Percentiles rank a stretch among this genome's conserved stretches.
Conservation (phyloP, 192 early-diverging fungal genomes). For the Geranomyces variabilis region DNA sequence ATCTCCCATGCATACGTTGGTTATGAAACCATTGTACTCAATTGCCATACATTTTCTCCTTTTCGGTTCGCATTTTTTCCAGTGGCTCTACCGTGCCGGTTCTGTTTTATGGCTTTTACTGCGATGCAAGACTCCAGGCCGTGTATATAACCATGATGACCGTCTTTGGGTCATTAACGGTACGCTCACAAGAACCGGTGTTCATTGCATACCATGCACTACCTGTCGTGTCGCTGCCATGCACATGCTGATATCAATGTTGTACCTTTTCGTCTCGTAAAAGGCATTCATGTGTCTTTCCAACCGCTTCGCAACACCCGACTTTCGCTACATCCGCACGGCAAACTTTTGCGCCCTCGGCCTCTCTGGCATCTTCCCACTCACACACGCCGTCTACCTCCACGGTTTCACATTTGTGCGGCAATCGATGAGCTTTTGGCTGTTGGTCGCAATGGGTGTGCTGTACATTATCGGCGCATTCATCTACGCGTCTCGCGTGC, state of each 20-base stretch:
- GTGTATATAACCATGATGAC: conserved; percentile 65
- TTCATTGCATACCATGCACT: no score
- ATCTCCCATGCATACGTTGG: no score
- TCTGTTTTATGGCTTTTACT: conserved; percentile 66
- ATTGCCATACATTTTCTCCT: no score
- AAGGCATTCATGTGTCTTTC: conserved; percentile 56
- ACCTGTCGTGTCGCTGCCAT: no score
- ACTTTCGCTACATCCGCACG: conserved; percentile 80
- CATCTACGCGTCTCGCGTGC: conserved; percentile 82
- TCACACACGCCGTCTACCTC: conserved; percentile 11
- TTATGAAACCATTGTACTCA: no score
- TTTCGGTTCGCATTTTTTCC: neutral
- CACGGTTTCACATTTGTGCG: conserved; percentile 33
- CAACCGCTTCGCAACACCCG: conserved; percentile 69
- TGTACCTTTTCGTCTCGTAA: no score
- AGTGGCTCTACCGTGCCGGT: conserved; percentile 48
- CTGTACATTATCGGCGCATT: conserved; percentile 82
- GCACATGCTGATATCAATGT: neutral
- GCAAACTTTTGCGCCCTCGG: conserved; percentile 81
- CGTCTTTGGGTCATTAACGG: conserved; percentile 66
- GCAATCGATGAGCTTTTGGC: conserved; percentile 59
- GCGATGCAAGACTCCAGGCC: conserved; percentile 53
- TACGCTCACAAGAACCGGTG: no score
- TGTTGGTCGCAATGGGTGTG: conserved; percentile 72
- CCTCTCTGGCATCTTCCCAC: conserved; percentile 68